Evolutionary conservation across 2,329 filamentous ascomycete genomes (phyloP).

Genomic region (Xylaria sp.): DNA sequence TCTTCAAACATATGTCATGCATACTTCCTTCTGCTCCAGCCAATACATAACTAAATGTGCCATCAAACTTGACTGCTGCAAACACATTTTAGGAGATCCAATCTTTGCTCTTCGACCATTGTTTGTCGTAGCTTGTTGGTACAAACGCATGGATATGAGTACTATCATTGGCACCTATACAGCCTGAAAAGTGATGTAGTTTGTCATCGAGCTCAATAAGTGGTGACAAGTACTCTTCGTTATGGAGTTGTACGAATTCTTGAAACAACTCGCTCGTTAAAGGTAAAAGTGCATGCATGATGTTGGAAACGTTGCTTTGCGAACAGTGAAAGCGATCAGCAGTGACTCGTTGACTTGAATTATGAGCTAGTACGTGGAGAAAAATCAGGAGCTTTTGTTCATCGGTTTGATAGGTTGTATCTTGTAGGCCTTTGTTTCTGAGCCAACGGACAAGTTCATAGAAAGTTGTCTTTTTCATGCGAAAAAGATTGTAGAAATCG

Average conservation of each 20-base stretch:
- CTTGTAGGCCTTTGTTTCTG: neutral
- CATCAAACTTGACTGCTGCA: neutral
- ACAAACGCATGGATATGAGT: neutral
- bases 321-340: neutral
- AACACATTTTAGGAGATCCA: neutral
- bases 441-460: too few relatives aligned
- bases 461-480: too few relatives aligned
- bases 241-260: neutral
- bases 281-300: neutral
- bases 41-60: neutral
- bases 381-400: neutral
- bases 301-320: neutral
- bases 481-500: too few relatives aligned
- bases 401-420: neutral
- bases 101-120: neutral
- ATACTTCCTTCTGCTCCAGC: neutral
- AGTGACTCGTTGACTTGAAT: neutral
- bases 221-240: neutral
- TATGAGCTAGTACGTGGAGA: neutral
- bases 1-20: neutral
- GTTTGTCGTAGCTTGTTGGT: neutral
- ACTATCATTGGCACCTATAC: neutral
- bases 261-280: neutral
- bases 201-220: neutral
- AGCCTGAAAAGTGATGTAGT: neutral